Conservation (phyloP, 495 filamentous ascomycete genomes). For the Tuber magnatum region DNA sequence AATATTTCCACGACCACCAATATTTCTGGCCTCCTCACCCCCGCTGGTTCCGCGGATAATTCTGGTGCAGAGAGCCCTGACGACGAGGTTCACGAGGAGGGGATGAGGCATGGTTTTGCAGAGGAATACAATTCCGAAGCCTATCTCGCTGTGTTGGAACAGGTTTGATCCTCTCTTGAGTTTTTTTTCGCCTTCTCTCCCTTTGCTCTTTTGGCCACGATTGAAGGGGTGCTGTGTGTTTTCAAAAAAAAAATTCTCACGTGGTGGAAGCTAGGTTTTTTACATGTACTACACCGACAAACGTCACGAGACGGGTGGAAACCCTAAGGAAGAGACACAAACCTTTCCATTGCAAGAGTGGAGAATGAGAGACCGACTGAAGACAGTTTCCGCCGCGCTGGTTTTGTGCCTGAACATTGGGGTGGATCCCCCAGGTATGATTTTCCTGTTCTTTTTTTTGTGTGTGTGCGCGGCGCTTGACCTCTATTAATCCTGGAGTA, state of each 20-base stretch:
- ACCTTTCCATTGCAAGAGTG: constrained; percentile 73
- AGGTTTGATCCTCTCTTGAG: constrained; percentile 42
- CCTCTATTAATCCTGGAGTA: constrained; percentile 6
- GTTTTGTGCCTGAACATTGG: constrained; percentile 95
- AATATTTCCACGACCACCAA: constrained; percentile 27
- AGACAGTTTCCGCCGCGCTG: constrained; percentile 90
- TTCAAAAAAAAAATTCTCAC: background rate
- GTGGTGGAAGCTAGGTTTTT: constrained; percentile 56
- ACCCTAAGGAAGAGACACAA: constrained; percentile 61
- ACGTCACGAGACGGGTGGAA: constrained; percentile 90
- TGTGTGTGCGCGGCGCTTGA: background rate
- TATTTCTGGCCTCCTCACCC: constrained; percentile 28
- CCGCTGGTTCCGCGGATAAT: constrained; percentile 34
- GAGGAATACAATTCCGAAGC: constrained; percentile 62
- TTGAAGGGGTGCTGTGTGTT: background rate
- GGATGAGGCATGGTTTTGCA: constrained; percentile 60
- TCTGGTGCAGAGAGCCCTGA: constrained; percentile 37
- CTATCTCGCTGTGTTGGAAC: constrained; percentile 43
- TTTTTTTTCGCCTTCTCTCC: background rate
- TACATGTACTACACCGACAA: constrained; percentile 99
- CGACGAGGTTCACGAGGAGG: constrained; percentile 38
- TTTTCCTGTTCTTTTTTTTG: constrained; percentile 4
- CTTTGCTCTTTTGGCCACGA: background rate
- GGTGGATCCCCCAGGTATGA: constrained; percentile 80
- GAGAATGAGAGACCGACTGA: constrained; percentile 92